phyloP scores from a whole-genome alignment of 78 protist species.

The Dictyostelium brefeldianum region DNA sequence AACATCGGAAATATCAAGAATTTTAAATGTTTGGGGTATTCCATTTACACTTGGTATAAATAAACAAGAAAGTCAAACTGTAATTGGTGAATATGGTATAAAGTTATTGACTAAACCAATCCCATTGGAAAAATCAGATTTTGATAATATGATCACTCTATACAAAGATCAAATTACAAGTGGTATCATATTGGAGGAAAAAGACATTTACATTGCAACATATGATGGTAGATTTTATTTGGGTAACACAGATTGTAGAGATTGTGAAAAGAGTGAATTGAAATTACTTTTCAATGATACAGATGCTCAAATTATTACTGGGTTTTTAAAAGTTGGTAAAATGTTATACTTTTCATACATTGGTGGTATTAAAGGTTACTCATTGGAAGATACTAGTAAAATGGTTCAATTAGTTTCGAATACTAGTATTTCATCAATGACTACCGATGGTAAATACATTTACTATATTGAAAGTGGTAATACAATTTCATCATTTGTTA shows the following conservation, averaged over 20 bases:
- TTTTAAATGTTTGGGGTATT: constrained; percentile 5
- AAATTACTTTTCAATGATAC: neutral
- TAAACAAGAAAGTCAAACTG: neutral
- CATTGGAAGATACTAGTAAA: neutral
- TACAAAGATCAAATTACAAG: neutral
- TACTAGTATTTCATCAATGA: constrained; percentile 7
- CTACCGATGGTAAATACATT: neutral
- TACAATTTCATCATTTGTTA: neutral
- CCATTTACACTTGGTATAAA: constrained; percentile 2
- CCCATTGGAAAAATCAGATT: neutral
- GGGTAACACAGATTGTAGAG: neutral
- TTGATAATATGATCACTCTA: neutral
- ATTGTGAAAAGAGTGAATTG: neutral
- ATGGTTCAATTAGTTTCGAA: neutral
- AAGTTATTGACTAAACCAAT: neutral
- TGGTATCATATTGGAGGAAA: neutral
- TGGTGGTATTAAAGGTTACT: neutral
- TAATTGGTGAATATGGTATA: constrained; percentile 13
- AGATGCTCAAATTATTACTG: neutral
- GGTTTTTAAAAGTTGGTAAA: neutral
- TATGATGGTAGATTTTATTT: constrained; percentile 17
- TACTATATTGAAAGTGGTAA: neutral
- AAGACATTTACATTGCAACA: constrained; percentile 15
- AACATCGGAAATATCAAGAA: neutral
- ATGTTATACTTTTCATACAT: neutral